Conservation (phyloP, 179 eudicot species). For the Carnegiea gigantea region DNA sequence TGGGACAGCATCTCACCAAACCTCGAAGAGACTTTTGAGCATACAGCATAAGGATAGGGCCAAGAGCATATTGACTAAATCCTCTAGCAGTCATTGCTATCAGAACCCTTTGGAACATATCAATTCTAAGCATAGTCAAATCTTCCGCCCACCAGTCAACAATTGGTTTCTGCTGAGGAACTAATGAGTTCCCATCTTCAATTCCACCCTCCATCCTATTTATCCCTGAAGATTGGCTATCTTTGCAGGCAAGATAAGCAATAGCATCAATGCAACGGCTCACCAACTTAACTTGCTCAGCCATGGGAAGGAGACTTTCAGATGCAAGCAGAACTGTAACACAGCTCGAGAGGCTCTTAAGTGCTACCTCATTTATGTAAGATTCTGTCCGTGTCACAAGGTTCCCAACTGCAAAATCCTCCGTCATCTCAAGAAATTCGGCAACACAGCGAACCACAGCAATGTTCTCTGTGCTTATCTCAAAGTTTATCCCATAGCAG, state of each 20-base stretch:
- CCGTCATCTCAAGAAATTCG: constrained; percentile 92
- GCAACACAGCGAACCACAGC: constrained; percentile 80
- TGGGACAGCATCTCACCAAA: constrained; percentile 74
- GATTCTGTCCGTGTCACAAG: constrained; percentile 67
- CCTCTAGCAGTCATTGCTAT: constrained; percentile 93
- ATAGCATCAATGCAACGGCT: constrained; percentile 80
- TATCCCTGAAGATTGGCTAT: constrained; percentile 44
- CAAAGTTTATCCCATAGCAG: constrained; percentile 86
- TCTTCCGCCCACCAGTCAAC: constrained; percentile 99
- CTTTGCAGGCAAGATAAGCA: constrained; percentile 71
- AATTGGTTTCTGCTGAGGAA: constrained; percentile 52
- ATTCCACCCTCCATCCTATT: constrained; percentile 31
- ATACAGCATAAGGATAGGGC: constrained; percentile 90
- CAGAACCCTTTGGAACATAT: constrained; percentile 79
- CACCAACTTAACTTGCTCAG: constrained; percentile 75
- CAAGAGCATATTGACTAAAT: constrained; percentile 75
- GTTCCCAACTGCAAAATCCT: constrained; percentile 70
- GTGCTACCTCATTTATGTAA: constrained; percentile 67
- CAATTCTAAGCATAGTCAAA: constrained; percentile 71
- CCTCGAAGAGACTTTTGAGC: constrained; percentile 96
- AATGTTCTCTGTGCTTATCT: constrained; percentile 75
- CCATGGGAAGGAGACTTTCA: constrained; percentile 61
- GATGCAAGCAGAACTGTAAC: constrained; percentile 63
- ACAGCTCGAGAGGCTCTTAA: constrained; percentile 61
- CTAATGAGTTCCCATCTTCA: constrained; percentile 35